phyloP scores from a whole-genome alignment of 192 early-diverging fungal genomes.

The Linderina pennispora region DNA sequence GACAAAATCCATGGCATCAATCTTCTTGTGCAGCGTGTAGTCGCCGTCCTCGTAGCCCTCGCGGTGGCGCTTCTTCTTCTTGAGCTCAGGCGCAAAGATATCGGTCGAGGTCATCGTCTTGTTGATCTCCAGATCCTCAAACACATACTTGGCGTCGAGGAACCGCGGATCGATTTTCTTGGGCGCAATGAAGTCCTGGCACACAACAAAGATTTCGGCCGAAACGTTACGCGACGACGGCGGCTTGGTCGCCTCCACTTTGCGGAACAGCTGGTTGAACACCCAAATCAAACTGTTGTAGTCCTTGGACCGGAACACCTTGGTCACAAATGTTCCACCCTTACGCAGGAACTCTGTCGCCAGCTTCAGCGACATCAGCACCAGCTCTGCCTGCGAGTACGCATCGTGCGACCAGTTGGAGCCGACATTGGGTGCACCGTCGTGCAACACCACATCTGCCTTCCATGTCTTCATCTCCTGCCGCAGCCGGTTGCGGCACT shows the following conservation, averaged over 20 bases:
- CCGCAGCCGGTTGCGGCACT: conserved; percentile 80
- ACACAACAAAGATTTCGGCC: conserved; percentile 99
- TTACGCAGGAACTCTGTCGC: conserved; percentile 88
- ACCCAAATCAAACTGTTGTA: conserved; percentile 99
- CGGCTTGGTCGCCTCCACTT: conserved; percentile 98
- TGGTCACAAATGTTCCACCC: conserved; percentile 95
- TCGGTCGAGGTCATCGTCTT: conserved; percentile 53
- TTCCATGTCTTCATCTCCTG: conserved; percentile 96
- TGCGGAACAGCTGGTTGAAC: conserved; percentile 92
- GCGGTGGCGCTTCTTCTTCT: conserved; percentile 80
- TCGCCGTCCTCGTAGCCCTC: conserved; percentile 98
- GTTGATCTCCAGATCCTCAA: conserved; percentile 80
- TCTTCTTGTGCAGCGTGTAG: conserved; percentile 76
- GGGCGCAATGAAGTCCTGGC: conserved; percentile 86
- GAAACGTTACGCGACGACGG: conserved; percentile 96
- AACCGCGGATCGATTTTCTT: conserved; percentile 93
- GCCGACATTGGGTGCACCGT: conserved; percentile 99
- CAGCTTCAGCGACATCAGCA: conserved; percentile 86
- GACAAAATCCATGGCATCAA: conserved; percentile 76
- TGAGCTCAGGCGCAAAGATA: conserved; percentile 82
- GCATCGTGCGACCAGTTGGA: conserved; percentile 95
- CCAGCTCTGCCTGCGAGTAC: conserved; percentile 90
- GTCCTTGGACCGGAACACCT: conserved; percentile 98
- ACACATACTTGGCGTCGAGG: conserved; percentile 90
- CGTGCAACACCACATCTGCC: conserved; percentile 96